Evolutionary conservation across 192 early-diverging fungal genomes (phyloP), one percentile per base, ranked within the genome.

Genomic region (Chytriomyces sp.): DNA sequence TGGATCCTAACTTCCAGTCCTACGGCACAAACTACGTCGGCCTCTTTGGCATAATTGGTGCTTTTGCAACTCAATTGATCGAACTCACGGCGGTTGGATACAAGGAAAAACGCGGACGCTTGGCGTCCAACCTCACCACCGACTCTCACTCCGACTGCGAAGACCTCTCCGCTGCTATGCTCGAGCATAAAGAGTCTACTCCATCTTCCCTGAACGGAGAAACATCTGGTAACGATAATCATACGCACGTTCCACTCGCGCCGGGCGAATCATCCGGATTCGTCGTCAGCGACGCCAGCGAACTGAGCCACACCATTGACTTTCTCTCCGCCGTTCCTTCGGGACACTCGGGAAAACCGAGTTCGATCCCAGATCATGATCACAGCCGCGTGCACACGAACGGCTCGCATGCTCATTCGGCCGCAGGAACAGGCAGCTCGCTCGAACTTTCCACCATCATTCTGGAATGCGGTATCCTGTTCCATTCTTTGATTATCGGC

Each of bases 381-480:
- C 14, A 34, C 60, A 28, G 39, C 1, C 39, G 19, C 36, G 41
- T 30, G 12, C n/a, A 41, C 10, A 38, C 44, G 53, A 32, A 28
- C 28, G 28, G 1, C 4, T n/a, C 65, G 14, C 17, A 17, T 53
- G n/a, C 12, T 25, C 3, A 31, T 19, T 14, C 5, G 3, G 8
- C 14, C 26, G n/a, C 10, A 49, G 44, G 22, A 49, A 49, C n/a
- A 8, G 12, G 30, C 14, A 38, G 5, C 54, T 56, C 54, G 30
- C 64, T 34, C 34, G 64, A 54, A 19, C 30, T 81, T 3, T 31
- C 73, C 3, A 77, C 75, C 4, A 57, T 70, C 52, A 49, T 84
- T 30, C 73, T 86, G 28, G 85, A 86, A 67, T 34, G 44, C 36
- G 85, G 81, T 39, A 77, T 86, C 52, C 55, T 73, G 17, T 72